A percentile compares a stretch with the other conserved stretches of the same genome.
phyloP scores from a whole-genome alignment of 805 yeast genomes.

The Yarrowia sp. region DNA sequence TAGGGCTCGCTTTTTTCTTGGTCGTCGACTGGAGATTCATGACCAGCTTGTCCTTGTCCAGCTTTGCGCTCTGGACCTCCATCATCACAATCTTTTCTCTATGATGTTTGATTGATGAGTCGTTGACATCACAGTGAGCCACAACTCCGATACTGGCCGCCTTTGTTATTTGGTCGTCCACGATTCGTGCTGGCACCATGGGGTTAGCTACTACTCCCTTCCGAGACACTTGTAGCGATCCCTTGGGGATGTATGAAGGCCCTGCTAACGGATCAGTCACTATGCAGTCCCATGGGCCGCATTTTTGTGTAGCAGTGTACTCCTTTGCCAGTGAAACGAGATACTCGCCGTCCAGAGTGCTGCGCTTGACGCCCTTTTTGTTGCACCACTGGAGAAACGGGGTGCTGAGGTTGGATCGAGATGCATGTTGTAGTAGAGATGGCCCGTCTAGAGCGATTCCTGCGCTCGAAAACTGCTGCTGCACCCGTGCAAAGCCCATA shows the following conservation, averaged over 20 bases:
- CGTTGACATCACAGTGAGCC: slow-evolving; percentile 21
- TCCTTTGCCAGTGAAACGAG: slow-evolving; percentile 7
- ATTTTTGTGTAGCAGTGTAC: slow-evolving; percentile 8
- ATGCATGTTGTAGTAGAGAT: background rate
- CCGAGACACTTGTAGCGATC: slow-evolving; percentile 67
- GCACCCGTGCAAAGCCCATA: slow-evolving; percentile 9
- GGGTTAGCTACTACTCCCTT: slow-evolving; percentile 58
- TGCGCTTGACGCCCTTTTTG: background rate
- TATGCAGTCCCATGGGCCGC: slow-evolving; percentile 19
- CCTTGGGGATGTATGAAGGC: slow-evolving; percentile 63
- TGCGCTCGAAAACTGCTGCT: background rate
- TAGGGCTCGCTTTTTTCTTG: background rate
- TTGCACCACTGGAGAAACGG: slow-evolving; percentile 8
- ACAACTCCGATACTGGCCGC: slow-evolving; percentile 55
- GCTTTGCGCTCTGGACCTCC: slow-evolving; percentile 12
- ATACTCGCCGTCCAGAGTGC: slow-evolving; percentile 12
- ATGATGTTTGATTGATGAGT: slow-evolving; percentile 1
- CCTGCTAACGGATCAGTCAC: slow-evolving; percentile 63
- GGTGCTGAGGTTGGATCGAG: slow-evolving; percentile 1
- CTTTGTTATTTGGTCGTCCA: slow-evolving; percentile 36
- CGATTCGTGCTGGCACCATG: slow-evolving; percentile 68
- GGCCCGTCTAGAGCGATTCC: slow-evolving; percentile 20
- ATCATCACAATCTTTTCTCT: slow-evolving; percentile 20
- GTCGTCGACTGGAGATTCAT: slow-evolving; percentile 11
- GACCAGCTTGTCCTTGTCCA: slow-evolving; percentile 6